phyloP scores from a whole-genome alignment of 352 stramenopile species.

The Globisporangium canariense region DNA sequence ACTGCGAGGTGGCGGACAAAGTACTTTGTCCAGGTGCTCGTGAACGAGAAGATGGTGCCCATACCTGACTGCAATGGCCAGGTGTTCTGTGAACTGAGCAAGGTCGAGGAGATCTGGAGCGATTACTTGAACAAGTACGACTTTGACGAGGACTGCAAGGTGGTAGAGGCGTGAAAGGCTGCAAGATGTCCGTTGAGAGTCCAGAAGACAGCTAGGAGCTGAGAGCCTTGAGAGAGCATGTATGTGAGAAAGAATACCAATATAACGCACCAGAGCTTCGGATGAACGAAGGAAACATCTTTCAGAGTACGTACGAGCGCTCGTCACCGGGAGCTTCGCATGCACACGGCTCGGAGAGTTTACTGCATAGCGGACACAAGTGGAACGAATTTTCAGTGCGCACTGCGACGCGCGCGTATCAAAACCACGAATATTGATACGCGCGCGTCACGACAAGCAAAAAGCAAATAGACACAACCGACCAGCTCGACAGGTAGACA shows the following conservation, averaged over 20 bases:
- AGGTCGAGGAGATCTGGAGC: conserved; percentile 23
- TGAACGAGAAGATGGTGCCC: conserved; percentile 32
- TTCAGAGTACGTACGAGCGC: no score
- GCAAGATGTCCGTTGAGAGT: conserved; percentile 6
- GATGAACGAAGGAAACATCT: no score
- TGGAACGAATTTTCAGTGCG: no score
- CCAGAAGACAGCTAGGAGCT: no score
- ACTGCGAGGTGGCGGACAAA: conserved; percentile 45
- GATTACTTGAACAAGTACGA: conserved; percentile 24
- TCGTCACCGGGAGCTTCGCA: no score
- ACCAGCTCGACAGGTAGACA: not conserved
- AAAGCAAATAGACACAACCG: not conserved
- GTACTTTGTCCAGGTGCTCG: conserved; percentile 31
- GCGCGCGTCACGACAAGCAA: not conserved
- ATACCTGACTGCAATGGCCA: conserved; percentile 21
- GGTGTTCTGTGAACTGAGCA: conserved; percentile 23
- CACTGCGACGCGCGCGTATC: no score
- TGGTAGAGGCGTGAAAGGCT: not conserved
- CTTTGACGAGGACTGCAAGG: conserved; percentile 16
- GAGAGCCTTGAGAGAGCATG: no score
- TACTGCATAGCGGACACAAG: no score
- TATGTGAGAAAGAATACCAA: no score
- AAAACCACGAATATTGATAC: no score
- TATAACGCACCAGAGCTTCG: no score
- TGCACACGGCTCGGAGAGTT: no score